phyloP scores from a whole-genome alignment of 805 yeast genomes.

The Candida suzukii region DNA sequence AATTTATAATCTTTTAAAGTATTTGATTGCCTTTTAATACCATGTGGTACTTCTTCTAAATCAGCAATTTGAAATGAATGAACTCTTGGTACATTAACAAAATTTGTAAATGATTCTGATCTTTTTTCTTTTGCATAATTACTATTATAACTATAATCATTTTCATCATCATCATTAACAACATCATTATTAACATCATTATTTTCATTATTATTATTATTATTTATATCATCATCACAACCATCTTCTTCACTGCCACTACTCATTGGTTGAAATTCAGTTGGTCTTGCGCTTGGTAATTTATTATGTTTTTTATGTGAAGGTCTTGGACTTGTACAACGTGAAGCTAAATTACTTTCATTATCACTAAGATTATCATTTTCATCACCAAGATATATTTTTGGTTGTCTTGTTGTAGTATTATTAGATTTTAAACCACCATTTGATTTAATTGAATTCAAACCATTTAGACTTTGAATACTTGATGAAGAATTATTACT shows the following conservation, averaged over 20 bases:
- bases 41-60: conserved; percentile 94
- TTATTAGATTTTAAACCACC: too few species aligned
- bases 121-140: conserved; percentile 13
- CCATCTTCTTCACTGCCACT: conserved; percentile 40
- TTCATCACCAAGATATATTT: neutral
- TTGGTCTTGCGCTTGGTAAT: conserved; percentile 34
- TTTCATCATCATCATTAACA: neutral
- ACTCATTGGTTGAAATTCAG: conserved; percentile 52
- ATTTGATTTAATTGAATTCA: too few species aligned
- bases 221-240: conserved; percentile 4
- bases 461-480: neutral
- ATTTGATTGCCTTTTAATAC: conserved; percentile 82
- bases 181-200: conserved; percentile 17
- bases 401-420: neutral
- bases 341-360: neutral
- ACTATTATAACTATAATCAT: neutral
- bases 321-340: neutral
- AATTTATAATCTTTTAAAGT: conserved; percentile 62
- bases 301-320: conserved; percentile 17
- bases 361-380: neutral
- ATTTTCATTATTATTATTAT: conserved; percentile 30
- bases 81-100: conserved; percentile 33
- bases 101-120: conserved; percentile 20
- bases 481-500: neutral
- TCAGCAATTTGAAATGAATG: conserved; percentile 73